phyloP scores from a whole-genome alignment of 345 rosid genomes.

The Arabis hirsuta region DNA sequence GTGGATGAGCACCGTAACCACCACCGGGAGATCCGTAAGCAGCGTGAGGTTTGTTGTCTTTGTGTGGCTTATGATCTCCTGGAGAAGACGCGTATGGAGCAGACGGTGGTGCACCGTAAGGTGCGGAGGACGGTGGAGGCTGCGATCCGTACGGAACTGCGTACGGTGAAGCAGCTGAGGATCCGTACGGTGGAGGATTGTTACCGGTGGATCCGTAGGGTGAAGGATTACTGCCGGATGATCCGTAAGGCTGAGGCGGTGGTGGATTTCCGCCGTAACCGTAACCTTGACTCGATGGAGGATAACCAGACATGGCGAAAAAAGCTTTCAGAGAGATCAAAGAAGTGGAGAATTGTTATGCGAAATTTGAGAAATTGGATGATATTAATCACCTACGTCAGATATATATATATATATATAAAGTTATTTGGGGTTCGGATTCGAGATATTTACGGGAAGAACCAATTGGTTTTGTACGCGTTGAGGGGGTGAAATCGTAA shows the following conservation, averaged over 20 bases:
- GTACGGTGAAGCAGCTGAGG: conserved; percentile 42
- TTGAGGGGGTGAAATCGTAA: conserved; percentile 30
- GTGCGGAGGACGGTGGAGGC: conserved; percentile 40
- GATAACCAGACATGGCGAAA: conserved; percentile 43
- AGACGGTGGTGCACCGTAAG: conserved; percentile 42
- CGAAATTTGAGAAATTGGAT: background rate
- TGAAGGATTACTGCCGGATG: conserved; percentile 35
- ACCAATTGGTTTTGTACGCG: conserved; percentile 13
- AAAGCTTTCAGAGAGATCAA: conserved; percentile 9
- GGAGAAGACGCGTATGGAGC: conserved; percentile 35
- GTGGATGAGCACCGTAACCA: conserved; percentile 47
- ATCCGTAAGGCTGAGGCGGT: conserved; percentile 48
- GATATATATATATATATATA: background rate
- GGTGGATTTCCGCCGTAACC: conserved; percentile 48
- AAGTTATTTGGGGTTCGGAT: background rate
- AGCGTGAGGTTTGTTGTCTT: conserved; percentile 44
- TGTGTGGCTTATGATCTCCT: conserved; percentile 34
- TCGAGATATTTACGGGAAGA: background rate
- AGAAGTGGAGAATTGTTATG: background rate
- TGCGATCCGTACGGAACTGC: conserved; percentile 51
- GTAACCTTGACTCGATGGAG: conserved; percentile 44
- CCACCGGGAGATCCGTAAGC: conserved; percentile 42
- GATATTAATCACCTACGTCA: background rate
- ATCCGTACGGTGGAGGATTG: conserved; percentile 45
- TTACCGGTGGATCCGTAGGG: conserved; percentile 41